Evolutionary conservation across 1,284 basidiomycete species (phyloP).

Genomic region (Athelia sp.): DNA sequence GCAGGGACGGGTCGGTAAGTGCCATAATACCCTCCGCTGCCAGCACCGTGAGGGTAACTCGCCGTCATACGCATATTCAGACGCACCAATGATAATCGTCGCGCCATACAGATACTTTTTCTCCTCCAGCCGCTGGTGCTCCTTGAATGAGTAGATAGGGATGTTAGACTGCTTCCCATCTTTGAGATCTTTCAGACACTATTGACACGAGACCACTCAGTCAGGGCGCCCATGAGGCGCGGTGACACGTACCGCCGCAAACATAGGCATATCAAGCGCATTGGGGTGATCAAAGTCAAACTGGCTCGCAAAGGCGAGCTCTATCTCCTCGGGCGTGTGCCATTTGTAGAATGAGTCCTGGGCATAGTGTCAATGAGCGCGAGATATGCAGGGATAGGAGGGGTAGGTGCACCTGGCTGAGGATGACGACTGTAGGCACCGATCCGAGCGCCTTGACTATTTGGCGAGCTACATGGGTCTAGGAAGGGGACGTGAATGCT

Average conservation of each 20-base stretch:
- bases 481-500: constrained; percentile 12
- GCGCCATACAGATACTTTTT: constrained; percentile 94
- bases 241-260: constrained; percentile 59
- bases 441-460: constrained; percentile 79
- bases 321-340: constrained; percentile 75
- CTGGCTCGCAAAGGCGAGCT: constrained; percentile 78
- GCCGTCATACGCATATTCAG: neutral
- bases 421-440: constrained; percentile 84
- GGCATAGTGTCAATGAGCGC: constrained; percentile 3
- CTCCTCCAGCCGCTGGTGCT: constrained; percentile 85
- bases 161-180: constrained; percentile 79
- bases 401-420: constrained; percentile 63
- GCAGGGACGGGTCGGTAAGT: constrained; percentile 73
- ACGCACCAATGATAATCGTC: constrained; percentile 83
- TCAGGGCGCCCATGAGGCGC: neutral
- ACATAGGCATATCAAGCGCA: constrained; percentile 87
- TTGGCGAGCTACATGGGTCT: constrained; percentile 91
- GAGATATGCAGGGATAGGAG: constrained; percentile 1
- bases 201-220: constrained; percentile 3
- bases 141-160: constrained; percentile 90
- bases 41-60: neutral
- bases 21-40: constrained; percentile 91
- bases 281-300: constrained; percentile 94
- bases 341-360: constrained; percentile 93
- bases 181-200: constrained; percentile 87